These are phyloP conservation scores for Lotmaria passim DNA, from an alignment of 208 protist species.

Conservation along the genomic window DNA sequence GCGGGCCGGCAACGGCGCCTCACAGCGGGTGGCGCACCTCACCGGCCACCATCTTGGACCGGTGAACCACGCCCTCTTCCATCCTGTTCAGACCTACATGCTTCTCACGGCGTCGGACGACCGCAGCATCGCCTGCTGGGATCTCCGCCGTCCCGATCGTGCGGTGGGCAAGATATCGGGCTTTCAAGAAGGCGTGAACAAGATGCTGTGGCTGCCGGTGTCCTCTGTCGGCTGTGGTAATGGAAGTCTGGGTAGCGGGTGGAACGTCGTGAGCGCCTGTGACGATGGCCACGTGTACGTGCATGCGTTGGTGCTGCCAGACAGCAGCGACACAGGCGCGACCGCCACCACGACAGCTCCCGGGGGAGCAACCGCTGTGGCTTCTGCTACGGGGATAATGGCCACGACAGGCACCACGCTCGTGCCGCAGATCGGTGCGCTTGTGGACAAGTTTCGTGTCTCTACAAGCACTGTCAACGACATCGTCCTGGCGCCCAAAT, in stretches of 20 bases:
- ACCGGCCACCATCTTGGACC: conserved; percentile 60
- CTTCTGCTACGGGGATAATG: not conserved
- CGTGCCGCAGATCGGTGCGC: conserved; percentile 32
- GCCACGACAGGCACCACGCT: not conserved
- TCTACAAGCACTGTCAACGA: conserved; percentile 84
- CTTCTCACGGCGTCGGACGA: conserved; percentile 84
- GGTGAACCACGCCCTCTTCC: conserved; percentile 79
- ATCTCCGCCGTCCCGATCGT: conserved; percentile 50
- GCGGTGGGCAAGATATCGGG: conserved; percentile 52
- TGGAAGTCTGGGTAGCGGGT: conserved; percentile 1
- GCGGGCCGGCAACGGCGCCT: conserved; percentile 22
- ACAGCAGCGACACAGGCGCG: conserved; percentile 1
- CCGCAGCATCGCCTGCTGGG: conserved; percentile 74
- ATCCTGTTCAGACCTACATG: conserved; percentile 36
- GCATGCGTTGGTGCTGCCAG: conserved; percentile 41
- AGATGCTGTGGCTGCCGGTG: conserved; percentile 61
- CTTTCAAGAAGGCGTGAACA: conserved; percentile 85
- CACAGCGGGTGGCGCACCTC: conserved; percentile 27
- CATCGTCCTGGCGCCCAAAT: conserved; percentile 51
- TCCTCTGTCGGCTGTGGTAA: conserved; percentile 15
- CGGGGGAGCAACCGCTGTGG: not conserved
- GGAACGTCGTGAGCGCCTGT: conserved; percentile 70
- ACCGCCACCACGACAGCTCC: not conserved
- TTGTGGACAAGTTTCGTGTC: conserved; percentile 77
- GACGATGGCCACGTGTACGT: conserved; percentile 88